Evolutionary conservation across 2,329 filamentous ascomycete genomes (phyloP).

Genomic region (Alternaria burnsii): DNA sequence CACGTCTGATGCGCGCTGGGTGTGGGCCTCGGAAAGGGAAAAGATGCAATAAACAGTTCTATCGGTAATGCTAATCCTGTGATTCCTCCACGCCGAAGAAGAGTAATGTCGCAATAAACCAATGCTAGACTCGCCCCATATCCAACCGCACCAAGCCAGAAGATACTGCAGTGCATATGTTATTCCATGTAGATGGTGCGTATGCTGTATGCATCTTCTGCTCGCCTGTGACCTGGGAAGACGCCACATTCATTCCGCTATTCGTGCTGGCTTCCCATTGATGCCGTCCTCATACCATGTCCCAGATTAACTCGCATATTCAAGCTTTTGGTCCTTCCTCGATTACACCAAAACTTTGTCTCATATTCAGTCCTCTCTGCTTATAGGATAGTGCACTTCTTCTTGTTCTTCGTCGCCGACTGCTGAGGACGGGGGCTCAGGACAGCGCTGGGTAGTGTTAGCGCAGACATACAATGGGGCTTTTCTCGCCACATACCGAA

Average conservation of each 20-base stretch:
- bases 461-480: background rate
- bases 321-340: constrained; percentile 30
- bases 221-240: background rate
- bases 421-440: constrained; percentile 51
- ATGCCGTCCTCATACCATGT: constrained; percentile 10
- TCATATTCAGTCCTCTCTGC: constrained; percentile 3
- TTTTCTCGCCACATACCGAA: constrained; percentile 72
- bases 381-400: constrained; percentile 43
- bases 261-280: constrained; percentile 6
- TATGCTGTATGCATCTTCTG: constrained; percentile 19
- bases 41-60: constrained; percentile 38
- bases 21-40: constrained; percentile 1
- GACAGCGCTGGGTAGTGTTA: constrained; percentile 47
- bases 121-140: constrained; percentile 28
- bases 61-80: constrained; percentile 41
- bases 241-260: constrained; percentile 10
- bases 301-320: constrained; percentile 25
- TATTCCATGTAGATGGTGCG: constrained; percentile 25
- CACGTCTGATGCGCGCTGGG: background rate
- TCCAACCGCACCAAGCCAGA: constrained; percentile 25
- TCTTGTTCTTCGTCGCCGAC: constrained; percentile 37
- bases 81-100: constrained; percentile 42
- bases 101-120: constrained; percentile 32
- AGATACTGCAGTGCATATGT: constrained; percentile 30
- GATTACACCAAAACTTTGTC: constrained; percentile 30